Base-by-base conservation (phyloP, 2,329 filamentous ascomycete species). In the Apiospora koreana region DNA sequence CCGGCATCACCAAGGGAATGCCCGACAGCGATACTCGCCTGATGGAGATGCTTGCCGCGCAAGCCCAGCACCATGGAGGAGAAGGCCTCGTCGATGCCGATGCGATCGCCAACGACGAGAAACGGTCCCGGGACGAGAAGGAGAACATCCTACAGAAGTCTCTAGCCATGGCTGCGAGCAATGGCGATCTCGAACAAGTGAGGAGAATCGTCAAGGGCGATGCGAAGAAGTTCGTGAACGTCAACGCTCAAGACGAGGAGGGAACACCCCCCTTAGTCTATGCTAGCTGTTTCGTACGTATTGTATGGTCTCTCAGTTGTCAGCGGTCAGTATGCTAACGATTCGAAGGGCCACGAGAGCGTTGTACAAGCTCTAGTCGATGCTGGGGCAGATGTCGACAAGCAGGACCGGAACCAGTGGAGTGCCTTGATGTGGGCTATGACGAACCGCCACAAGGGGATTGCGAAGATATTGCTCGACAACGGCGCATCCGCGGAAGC, bases 391-490 rank as follows among this genome's bases (percentile, higher is more conserved):
- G 89, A 94, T 76, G 94, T 98, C 68, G 94, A 99, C 82, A 92
- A 92, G 76, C 95, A 98, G 81, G 96, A 99, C 79, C 93, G 92
- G 73, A 98, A 98, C 79, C 92, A 97, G 78, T 99, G 96, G 96
- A 98, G 94, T 77, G 93, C 96, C 18, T 86, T 99, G 72, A 99
- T 99, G 95, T 99, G 96, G 96, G 95, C 96, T 67, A 98, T 98
- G 94, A 99, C 96, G 69, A 99, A 99, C 81, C 87, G 95, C 70
- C 96, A 99, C 82, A 98, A 98, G 82, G 91, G 91, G 65, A 99
- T 99, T 75, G 95, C 95, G 45, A 98, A 98, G 81, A 86, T 94
- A 14, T 85, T 99, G 21, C 88, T 99, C 43, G 95, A 99, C 79
- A 93, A 96, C 77, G 95, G 95, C 21, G 96, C 96, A 25, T 97